These are phyloP conservation scores for Crithidia fasciculata DNA, from an alignment of 208 protist species.

Conservation along the genomic window DNA sequence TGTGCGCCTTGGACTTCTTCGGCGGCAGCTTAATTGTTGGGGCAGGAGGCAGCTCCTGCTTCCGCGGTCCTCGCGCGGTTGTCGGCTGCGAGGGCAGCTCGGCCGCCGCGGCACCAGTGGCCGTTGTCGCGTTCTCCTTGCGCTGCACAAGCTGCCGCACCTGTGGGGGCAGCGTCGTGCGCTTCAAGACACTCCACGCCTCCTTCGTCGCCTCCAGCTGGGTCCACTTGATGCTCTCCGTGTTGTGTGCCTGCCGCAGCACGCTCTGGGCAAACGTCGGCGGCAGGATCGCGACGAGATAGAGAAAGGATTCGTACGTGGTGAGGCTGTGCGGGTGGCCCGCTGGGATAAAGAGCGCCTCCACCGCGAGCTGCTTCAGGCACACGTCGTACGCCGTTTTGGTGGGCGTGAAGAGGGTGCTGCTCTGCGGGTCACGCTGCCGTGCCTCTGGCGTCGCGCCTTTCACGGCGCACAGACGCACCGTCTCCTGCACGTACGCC, in stretches of 20 bases:
- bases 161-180: conserved; percentile 34
- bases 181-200: conserved; percentile 54
- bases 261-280: conserved; percentile 22
- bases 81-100: conserved; percentile 1
- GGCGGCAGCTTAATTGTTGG: conserved; percentile 18
- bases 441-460: conserved; percentile 52
- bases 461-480: conserved; percentile 49
- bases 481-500: conserved; percentile 62
- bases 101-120: not conserved
- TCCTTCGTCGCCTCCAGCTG: conserved; percentile 44
- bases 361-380: conserved; percentile 55
- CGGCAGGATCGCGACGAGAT: conserved; percentile 42
- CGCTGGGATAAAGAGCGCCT: conserved; percentile 46
- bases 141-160: conserved; percentile 11
- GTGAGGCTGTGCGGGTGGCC: conserved; percentile 58
- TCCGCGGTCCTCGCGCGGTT: conserved; percentile 1
- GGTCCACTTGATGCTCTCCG: conserved; percentile 41
- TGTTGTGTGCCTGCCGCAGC: conserved; percentile 24
- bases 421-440: conserved; percentile 32
- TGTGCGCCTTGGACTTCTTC: conserved; percentile 5
- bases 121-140: not conserved
- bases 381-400: conserved; percentile 58
- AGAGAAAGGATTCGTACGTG: conserved; percentile 55
- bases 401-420: conserved; percentile 44
- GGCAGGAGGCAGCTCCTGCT: conserved; percentile 2